A percentile compares a stretch with the other conserved stretches of the same genome.
Evolutionary conservation across 2,329 filamentous ascomycete genomes (phyloP).

Genomic region (Fusarium nematophilum): DNA sequence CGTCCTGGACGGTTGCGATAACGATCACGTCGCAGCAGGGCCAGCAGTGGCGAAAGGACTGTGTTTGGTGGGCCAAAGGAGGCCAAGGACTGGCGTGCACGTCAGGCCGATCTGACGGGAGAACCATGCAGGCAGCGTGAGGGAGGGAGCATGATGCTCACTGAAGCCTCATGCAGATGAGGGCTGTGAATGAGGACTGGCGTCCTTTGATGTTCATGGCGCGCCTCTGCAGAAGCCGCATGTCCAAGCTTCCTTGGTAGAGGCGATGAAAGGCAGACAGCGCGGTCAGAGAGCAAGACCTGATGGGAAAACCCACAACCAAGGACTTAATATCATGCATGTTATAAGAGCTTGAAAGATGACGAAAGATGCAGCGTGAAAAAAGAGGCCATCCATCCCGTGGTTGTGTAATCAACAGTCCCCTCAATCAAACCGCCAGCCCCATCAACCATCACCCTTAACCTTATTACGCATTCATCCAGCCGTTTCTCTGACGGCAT

Average conservation of each 20-base stretch:
- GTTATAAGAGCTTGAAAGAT: conserved; percentile 18
- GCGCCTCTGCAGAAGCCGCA: conserved; percentile 2
- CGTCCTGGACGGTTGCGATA: conserved; percentile 6
- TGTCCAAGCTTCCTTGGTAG: neutral
- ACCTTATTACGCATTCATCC: conserved; percentile 19
- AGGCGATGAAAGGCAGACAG: conserved; percentile 5
- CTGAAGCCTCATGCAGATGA: conserved; percentile 1
- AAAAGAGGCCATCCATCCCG: conserved; percentile 13
- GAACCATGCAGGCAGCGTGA: conserved; percentile 15
- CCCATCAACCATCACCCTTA: conserved; percentile 34
- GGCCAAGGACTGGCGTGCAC: conserved; percentile 35
- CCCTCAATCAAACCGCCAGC: conserved; percentile 28
- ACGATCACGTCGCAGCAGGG: conserved; percentile 20
- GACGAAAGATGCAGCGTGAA: conserved; percentile 6
- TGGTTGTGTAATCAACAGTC: conserved; percentile 4
- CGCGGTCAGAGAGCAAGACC: conserved; percentile 15
- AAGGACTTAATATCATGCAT: conserved; percentile 1
- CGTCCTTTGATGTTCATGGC: conserved; percentile 12
- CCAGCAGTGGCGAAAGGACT: conserved; percentile 25
- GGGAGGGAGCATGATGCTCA: neutral
- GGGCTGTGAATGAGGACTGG: conserved; percentile 15
- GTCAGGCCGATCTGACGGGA: conserved; percentile 33
- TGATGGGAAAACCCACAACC: neutral
- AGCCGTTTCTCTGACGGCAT: conserved; percentile 34
- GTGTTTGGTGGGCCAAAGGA: conserved; percentile 31